Percentiles rank a stretch among this genome's conserved stretches.
Evolutionary conservation across 805 yeast species (phyloP).

Genomic region (Hanseniaspora valbyensis): DNA sequence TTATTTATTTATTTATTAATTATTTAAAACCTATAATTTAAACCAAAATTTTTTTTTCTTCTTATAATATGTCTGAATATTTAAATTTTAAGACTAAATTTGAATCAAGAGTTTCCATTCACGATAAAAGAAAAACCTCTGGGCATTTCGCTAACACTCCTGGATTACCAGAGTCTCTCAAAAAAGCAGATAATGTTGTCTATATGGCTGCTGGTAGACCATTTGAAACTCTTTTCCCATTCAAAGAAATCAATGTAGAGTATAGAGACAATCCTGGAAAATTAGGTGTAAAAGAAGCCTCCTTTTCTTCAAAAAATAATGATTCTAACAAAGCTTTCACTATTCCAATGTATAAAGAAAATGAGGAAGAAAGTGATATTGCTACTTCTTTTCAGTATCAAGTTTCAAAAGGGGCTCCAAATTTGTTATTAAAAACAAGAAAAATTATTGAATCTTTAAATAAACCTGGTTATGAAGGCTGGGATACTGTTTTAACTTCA

Average conservation of each 20-base stretch:
- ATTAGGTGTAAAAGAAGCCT: not conserved
- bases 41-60: too few species aligned
- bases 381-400: constrained; percentile 48
- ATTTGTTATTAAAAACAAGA: constrained; percentile 30
- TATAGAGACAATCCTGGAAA: constrained; percentile 34
- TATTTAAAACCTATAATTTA: too few species aligned
- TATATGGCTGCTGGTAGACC: constrained; percentile 51
- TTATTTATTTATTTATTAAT: too few species aligned
- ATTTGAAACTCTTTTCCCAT: constrained; percentile 49
- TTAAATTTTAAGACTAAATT: not conserved
- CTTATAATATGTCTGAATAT: constrained; percentile 18
- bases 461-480: constrained; percentile 37
- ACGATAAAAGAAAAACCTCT: not conserved
- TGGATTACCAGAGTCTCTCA: constrained; percentile 6
- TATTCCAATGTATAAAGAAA: constrained; percentile 6
- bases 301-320: constrained; percentile 22
- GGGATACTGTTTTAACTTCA: constrained; percentile 37
- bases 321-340: not conserved
- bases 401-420: constrained; percentile 39
- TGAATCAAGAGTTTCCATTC: constrained; percentile 1
- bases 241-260: constrained; percentile 39
- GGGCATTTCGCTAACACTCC: not conserved
- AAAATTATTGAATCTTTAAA: constrained; percentile 34
- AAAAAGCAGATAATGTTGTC: constrained; percentile 25
- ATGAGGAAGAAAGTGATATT: constrained; percentile 22